phyloP scores from a whole-genome alignment of 306 rosid species.

The Corylus heterophylla region DNA sequence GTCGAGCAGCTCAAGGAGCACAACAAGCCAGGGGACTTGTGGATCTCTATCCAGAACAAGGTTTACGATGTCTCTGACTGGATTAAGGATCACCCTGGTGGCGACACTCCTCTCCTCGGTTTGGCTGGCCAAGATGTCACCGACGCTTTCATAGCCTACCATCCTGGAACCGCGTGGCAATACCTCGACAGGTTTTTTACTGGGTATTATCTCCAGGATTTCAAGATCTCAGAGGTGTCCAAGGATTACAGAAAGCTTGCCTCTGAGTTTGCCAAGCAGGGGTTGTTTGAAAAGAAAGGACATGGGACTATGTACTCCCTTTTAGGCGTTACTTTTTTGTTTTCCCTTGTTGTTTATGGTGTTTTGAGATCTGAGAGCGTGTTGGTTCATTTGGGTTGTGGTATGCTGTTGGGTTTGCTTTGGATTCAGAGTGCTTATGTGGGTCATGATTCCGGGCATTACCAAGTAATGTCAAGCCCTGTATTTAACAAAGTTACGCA shows the following conservation, averaged over 20 bases:
- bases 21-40: slow-evolving; percentile 51
- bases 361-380: slow-evolving; percentile 43
- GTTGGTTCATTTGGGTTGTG: slow-evolving; percentile 56
- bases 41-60: slow-evolving; percentile 79
- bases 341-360: slow-evolving; percentile 45
- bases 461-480: slow-evolving; percentile 55
- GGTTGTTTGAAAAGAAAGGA: slow-evolving; percentile 59
- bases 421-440: slow-evolving; percentile 86
- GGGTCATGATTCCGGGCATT: slow-evolving; percentile 90
- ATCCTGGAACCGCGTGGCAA: slow-evolving; percentile 52
- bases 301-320: slow-evolving; percentile 41
- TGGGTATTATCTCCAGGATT: slow-evolving; percentile 47
- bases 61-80: slow-evolving; percentile 65
- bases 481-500: slow-evolving; percentile 53
- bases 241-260: slow-evolving; percentile 49
- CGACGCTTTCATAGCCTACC: slow-evolving; percentile 75
- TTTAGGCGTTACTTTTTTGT: slow-evolving; percentile 27
- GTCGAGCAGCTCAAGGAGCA: slow-evolving; percentile 36
- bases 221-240: slow-evolving; percentile 58
- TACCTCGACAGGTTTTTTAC: slow-evolving; percentile 49
- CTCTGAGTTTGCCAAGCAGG: slow-evolving; percentile 36
- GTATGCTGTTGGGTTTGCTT: slow-evolving; percentile 63
- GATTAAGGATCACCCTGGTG: slow-evolving; percentile 72
- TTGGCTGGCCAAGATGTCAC: slow-evolving; percentile 83
- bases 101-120: slow-evolving; percentile 52